Base-by-base conservation (phyloP, 495 filamentous ascomycete genomes). In the Xylaria grammica region DNA sequence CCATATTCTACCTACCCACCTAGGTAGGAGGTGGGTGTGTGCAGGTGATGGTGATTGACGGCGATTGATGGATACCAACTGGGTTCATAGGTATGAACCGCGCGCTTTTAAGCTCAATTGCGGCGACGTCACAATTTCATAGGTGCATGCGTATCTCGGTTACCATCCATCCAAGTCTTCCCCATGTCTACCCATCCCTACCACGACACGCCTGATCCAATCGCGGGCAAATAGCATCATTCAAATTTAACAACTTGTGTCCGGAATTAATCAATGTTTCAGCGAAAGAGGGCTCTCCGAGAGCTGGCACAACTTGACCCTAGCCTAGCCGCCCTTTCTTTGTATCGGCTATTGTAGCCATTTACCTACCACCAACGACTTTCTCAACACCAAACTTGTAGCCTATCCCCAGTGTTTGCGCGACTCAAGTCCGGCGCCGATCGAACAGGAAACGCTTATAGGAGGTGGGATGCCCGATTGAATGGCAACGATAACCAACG, bases 51-150 rank as follows among this genome's bases (percentile, higher is more conserved):
- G n/a, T n/a, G n/a, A n/a, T n/a, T n/a, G n/a, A n/a, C n/a, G n/a
- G n/a, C n/a, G n/a, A n/a, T n/a, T n/a, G n/a, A n/a, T n/a, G n/a
- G n/a, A n/a, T n/a, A n/a, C n/a, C n/a, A n/a, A n/a, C n/a, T n/a
- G n/a, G n/a, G n/a, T n/a, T n/a, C n/a, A n/a, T n/a, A n/a, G n/a
- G n/a, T n/a, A n/a, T n/a, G 56, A 59, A 59, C 56, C 56, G 56
- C 56, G 56, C 56, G 56, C 56, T 32, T 46, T 46, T 26, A 46
- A 42, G n/a, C n/a, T n/a, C 55, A 15, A 26, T 26, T 52, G 49
- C 26, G 26, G 55, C 55, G 55, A 59, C 55, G 55, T 59, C 55
- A 59, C 40, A 59, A 30, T 42, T 59, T 17, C 13, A 42, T 42
- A 3, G 8, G 17, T 22, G 36, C 42, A 44, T 58, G 38, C 6